phyloP scores from a whole-genome alignment of 768 basidiomycete species.

The Boletus subparvulus region DNA sequence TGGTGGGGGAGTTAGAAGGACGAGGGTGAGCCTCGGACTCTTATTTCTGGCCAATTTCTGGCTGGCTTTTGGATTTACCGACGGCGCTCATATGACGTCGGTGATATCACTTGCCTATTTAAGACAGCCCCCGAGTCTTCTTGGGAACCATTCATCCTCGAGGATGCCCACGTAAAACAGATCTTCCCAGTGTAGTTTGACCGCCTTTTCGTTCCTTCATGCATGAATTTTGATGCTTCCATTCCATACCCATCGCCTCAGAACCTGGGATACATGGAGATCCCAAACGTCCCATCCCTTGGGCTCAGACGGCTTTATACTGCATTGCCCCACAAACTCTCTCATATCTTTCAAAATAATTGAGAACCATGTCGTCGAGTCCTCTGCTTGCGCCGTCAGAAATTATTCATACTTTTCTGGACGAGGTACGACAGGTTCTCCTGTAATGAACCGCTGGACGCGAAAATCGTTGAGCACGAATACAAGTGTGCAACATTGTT shows the following conservation, averaged over 20 bases:
- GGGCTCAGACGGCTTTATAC: too few species aligned
- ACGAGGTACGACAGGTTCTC: neutral
- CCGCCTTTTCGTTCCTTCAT: conserved; percentile 35
- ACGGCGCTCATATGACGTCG: neutral
- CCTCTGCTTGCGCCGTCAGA: conserved; percentile 8
- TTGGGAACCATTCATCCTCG: conserved; percentile 34
- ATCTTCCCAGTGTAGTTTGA: conserved; percentile 28
- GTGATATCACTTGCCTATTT: neutral
- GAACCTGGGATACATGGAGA: conserved; percentile 17
- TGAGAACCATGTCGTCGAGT: conserved; percentile 8
- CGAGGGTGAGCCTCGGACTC: too few species aligned
- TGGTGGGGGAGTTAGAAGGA: conserved; percentile 3
- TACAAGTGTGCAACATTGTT: conserved; percentile 2
- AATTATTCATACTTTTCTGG: conserved; percentile 5
- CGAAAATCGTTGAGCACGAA: conserved; percentile 3
- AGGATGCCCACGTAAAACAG: too few species aligned
- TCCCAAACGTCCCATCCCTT: too few species aligned
- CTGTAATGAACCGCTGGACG: conserved; percentile 10
- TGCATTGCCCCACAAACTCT: conserved; percentile 11
- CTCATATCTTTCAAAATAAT: conserved; percentile 3
- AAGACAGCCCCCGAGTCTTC: conserved; percentile 3
- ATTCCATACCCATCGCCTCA: conserved; percentile 38
- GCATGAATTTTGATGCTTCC: conserved; percentile 35
- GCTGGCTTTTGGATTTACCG: too few species aligned
- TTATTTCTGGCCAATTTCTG: too few species aligned